These are phyloP conservation scores for Prinsepia uniflora DNA, from an alignment of 306 rosid species.

Conservation along the genomic window DNA sequence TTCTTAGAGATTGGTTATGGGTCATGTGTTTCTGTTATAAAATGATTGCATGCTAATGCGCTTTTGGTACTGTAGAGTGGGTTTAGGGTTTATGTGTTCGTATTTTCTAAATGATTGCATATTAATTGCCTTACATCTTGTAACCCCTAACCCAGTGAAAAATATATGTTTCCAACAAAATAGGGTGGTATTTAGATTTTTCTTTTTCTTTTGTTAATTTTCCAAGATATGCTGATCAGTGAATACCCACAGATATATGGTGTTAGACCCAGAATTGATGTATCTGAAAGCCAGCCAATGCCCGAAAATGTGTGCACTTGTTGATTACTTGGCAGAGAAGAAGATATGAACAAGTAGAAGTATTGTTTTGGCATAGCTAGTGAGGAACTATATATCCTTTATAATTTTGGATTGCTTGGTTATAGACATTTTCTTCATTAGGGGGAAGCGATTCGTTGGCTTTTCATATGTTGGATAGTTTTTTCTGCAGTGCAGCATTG, in stretches of 20 bases:
- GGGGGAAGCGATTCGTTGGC: background rate
- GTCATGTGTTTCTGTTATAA: background rate
- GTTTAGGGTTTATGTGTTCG: conserved; percentile 4
- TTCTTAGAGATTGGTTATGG: background rate
- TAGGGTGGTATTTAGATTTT: background rate
- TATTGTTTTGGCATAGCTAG: conserved; percentile 3
- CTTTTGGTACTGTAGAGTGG: background rate
- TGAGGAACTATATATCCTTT: background rate
- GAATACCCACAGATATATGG: background rate
- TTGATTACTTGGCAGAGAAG: background rate
- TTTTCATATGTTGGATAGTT: conserved; percentile 17
- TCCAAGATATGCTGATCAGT: conserved; percentile 9
- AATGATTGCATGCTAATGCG: background rate
- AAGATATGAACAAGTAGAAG: conserved; percentile 8
- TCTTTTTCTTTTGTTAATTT: background rate
- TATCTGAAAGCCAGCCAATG: background rate
- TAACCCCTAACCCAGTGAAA: background rate
- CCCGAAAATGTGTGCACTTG: background rate
- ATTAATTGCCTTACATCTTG: background rate
- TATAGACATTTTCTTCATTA: background rate
- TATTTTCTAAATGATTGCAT: background rate
- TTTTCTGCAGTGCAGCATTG: conserved; percentile 31
- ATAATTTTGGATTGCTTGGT: background rate
- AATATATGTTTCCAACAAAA: too few species aligned
- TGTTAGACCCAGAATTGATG: background rate